Conservation (phyloP, 257 asterid genomes). For the Solanum peruvianum region DNA sequence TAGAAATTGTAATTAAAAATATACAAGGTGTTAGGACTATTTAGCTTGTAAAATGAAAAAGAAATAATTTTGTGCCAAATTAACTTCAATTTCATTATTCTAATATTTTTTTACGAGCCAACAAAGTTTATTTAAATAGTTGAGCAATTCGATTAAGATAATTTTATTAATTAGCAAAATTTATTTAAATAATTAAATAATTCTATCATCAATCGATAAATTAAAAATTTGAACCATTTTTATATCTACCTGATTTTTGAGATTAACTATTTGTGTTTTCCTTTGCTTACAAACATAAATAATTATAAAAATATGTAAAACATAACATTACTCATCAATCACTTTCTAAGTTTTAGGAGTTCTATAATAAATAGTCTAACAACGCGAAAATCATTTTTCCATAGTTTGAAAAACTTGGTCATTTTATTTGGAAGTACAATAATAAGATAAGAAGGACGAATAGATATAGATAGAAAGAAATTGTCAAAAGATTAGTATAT, state of each 20-base stretch:
- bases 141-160: neutral
- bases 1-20: neutral
- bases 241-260: neutral
- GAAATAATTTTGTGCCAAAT: neutral
- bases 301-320: neutral
- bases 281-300: neutral
- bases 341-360: neutral
- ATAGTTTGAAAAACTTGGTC: neutral
- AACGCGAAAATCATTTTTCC: neutral
- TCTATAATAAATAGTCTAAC: neutral
- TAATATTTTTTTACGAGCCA: neutral
- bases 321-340: too few relatives aligned
- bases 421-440: neutral
- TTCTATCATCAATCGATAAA: neutral
- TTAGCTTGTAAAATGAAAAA: neutral
- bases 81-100: neutral
- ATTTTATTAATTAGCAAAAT: neutral
- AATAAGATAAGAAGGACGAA: neutral
- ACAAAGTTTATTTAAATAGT: neutral
- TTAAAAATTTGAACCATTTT: neutral
- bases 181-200: neutral
- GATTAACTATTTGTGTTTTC: neutral
- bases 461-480: neutral
- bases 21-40: neutral
- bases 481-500: neutral